Percentiles rank a stretch among this genome's conserved stretches.
Evolutionary conservation across 495 filamentous ascomycete genomes (phyloP).

Genomic region (Tuber magnatum): DNA sequence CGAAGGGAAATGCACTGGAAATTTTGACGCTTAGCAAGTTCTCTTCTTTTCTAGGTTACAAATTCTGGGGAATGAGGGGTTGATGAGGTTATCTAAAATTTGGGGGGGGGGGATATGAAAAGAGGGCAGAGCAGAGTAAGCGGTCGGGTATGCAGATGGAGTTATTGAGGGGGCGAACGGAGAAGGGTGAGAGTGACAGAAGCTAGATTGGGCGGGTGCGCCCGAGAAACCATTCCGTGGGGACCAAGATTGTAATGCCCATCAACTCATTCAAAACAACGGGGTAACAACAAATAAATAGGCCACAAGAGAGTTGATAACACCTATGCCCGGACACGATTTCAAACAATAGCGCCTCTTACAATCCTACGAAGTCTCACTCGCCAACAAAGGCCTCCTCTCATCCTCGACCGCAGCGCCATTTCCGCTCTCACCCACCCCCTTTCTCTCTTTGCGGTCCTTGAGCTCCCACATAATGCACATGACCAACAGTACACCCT

Average conservation of each 20-base stretch:
- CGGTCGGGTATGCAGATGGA: constrained; percentile 20
- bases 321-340: background rate
- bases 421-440: constrained; percentile 12
- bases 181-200: background rate
- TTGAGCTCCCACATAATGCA: constrained; percentile 66
- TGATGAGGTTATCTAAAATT: constrained; percentile 40
- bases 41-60: background rate
- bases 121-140: constrained; percentile 34
- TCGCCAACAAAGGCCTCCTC: constrained; percentile 26
- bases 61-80: constrained; percentile 6
- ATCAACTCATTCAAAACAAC: background rate
- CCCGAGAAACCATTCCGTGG: background rate
- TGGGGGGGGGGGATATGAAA: constrained; percentile 51
- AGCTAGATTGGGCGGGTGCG: background rate
- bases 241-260: background rate
- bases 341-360: background rate
- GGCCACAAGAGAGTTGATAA: background rate
- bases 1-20: constrained; percentile 54
- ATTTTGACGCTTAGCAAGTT: constrained; percentile 57
- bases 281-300: background rate
- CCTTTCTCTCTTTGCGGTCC: constrained; percentile 34
- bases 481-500: constrained; percentile 74
- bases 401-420: constrained; percentile 20
- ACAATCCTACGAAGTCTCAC: constrained; percentile 20
- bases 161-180: constrained; percentile 11